These are phyloP conservation scores for Nicotiana knightiana DNA, from an alignment of 257 asterid genomes.

Conservation along the genomic window DNA sequence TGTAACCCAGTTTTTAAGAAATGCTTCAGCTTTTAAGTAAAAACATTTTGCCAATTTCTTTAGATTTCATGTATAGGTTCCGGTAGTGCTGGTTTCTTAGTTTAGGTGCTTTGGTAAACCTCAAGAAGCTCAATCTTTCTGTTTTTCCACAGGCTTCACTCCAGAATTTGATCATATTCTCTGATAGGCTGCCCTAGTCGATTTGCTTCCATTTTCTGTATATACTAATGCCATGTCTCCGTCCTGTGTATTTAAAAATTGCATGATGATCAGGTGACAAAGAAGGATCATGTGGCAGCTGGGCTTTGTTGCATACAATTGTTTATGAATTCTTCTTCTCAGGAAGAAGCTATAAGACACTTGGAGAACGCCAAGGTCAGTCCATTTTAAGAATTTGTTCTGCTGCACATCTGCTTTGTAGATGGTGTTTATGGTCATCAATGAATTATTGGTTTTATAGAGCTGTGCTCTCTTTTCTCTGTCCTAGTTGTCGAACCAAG, in stretches of 20 bases:
- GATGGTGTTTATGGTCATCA: conserved; percentile 5
- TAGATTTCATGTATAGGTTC: neutral
- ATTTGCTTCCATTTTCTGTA: neutral
- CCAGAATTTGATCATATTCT: neutral
- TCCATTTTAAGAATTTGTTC: conserved; percentile 6
- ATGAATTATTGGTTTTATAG: neutral
- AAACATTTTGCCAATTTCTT: neutral
- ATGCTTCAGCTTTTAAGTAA: neutral
- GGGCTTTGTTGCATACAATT: conserved; percentile 96
- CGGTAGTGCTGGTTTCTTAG: neutral
- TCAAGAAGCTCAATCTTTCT: neutral
- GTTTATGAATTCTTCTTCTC: conserved; percentile 89
- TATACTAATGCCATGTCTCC: neutral
- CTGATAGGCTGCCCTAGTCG: neutral
- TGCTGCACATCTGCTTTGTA: neutral
- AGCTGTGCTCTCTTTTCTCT: neutral
- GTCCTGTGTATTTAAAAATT: conserved; percentile 15
- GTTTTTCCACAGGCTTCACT: neutral
- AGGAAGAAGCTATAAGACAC: conserved; percentile 84
- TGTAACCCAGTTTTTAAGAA: neutral
- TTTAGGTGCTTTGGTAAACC: neutral
- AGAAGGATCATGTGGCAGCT: conserved; percentile 89
- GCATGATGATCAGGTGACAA: conserved; percentile 63
- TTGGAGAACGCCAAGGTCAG: conserved; percentile 83
- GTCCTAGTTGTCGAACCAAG: neutral